Percentiles rank a stretch among this genome's conserved stretches.
These are phyloP conservation scores for Aspergillus costaricaensis DNA, from an alignment of 2,329 filamentous ascomycete genomes.

Conservation along the genomic window DNA sequence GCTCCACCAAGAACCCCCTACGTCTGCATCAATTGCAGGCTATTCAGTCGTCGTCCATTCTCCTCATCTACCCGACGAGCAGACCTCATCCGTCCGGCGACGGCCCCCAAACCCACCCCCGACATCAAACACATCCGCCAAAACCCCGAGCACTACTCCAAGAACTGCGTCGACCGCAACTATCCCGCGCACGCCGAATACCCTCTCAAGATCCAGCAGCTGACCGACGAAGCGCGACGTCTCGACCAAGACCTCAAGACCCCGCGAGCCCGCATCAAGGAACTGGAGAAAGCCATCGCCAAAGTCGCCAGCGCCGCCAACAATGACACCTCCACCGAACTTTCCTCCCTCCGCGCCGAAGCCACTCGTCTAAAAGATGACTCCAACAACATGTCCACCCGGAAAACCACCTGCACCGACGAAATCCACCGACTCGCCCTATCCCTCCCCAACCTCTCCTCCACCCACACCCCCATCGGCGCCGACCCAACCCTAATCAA, in stretches of 20 bases:
- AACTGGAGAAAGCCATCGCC: constrained; percentile 46
- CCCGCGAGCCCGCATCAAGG: constrained; percentile 47
- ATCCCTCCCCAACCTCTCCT: constrained; percentile 84
- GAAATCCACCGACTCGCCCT: constrained; percentile 76
- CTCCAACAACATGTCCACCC: constrained; percentile 34
- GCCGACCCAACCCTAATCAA: constrained; percentile 65
- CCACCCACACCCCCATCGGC: constrained; percentile 71
- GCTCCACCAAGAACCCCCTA: constrained; percentile 31
- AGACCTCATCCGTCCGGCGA: constrained; percentile 58
- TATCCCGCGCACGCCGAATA: constrained; percentile 62
- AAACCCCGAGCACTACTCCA: constrained; percentile 75
- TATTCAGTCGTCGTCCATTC: constrained; percentile 19
- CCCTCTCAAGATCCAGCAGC: constrained; percentile 54
- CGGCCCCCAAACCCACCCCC: constrained; percentile 75
- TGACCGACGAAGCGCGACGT: constrained; percentile 39
- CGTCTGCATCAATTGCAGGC: constrained; percentile 38
- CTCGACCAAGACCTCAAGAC: constrained; percentile 44
- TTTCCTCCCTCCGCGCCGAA: constrained; percentile 36
- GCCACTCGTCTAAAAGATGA: constrained; percentile 43
- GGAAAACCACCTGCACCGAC: constrained; percentile 39
- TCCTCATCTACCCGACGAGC: constrained; percentile 22
- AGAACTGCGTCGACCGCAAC: constrained; percentile 84
- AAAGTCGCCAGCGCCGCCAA: constrained; percentile 31
- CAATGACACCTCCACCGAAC: constrained; percentile 17
- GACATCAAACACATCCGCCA: constrained; percentile 90